phyloP scores from a whole-genome alignment of 768 basidiomycete species.

The Lanmaoa pseudosensibilis region DNA sequence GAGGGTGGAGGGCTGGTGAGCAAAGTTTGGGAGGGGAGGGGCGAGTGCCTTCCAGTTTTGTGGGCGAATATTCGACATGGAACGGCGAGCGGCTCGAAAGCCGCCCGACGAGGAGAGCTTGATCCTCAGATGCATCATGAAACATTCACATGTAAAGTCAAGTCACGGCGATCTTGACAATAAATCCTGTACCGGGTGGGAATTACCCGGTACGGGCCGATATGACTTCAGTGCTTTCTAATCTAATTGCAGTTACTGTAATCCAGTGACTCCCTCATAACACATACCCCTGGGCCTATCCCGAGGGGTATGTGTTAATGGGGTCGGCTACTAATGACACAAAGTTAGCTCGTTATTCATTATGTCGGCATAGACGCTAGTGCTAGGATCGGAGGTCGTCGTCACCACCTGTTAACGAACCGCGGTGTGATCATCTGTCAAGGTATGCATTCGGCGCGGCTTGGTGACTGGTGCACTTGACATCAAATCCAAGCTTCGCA shows the following conservation, averaged over 20 bases:
- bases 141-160: slow-evolving; percentile 12
- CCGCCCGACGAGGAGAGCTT: neutral
- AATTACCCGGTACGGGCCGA: neutral
- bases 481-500: neutral
- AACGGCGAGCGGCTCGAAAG: slow-evolving; percentile 8
- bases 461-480: neutral
- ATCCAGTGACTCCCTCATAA: too few relatives aligned
- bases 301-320: too few relatives aligned
- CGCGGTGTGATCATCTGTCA: neutral
- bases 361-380: too few relatives aligned
- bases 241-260: too few relatives aligned
- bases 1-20: slow-evolving; percentile 54
- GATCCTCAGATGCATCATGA: neutral
- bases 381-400: too few relatives aligned
- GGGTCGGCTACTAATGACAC: too few relatives aligned
- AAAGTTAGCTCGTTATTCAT: too few relatives aligned
- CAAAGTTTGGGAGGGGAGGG: slow-evolving; percentile 65
- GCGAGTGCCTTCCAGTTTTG: slow-evolving; percentile 71
- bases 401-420: neutral
- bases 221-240: too few relatives aligned
- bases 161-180: too few relatives aligned
- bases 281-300: too few relatives aligned
- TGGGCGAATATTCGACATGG: slow-evolving; percentile 39
- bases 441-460: neutral
- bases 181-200: too few relatives aligned